Evolutionary conservation across 2,329 filamentous ascomycete genomes (phyloP).

Genomic region (Cercospora zeae-maydis): DNA sequence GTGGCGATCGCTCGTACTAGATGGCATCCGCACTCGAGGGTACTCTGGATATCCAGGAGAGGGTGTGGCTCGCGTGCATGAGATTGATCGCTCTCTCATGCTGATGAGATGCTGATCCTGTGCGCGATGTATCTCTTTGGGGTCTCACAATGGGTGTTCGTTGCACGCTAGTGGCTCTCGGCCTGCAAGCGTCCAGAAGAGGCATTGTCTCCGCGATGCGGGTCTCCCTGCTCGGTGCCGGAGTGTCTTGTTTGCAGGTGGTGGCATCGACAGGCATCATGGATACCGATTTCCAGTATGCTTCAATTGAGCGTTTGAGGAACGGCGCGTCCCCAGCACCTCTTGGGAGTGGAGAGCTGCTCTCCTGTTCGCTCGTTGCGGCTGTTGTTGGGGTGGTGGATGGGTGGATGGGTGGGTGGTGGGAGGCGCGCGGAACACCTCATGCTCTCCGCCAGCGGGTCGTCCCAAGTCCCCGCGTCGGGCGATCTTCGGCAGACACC

Average conservation of each 20-base stretch:
- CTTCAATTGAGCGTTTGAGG: background rate
- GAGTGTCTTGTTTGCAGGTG: background rate
- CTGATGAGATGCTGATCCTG: background rate
- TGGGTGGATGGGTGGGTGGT: too few species aligned
- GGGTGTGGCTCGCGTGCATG: too few species aligned
- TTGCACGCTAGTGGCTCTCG: background rate
- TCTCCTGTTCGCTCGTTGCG: too few species aligned
- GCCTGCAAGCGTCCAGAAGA: background rate
- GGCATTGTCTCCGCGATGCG: background rate
- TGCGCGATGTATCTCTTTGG: background rate
- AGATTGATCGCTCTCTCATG: background rate
- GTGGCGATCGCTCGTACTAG: background rate
- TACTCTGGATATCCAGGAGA: too few species aligned
- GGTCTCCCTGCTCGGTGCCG: background rate
- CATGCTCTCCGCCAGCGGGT: background rate
- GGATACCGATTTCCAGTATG: conserved; percentile 4
- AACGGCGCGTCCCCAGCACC: background rate
- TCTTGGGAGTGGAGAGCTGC: too few species aligned
- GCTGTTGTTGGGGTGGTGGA: too few species aligned
- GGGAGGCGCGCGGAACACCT: background rate
- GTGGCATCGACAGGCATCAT: background rate
- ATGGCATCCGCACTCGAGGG: too few species aligned
- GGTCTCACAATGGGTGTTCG: background rate
- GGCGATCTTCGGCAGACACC: background rate
- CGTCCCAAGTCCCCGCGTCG: background rate